Conservation (phyloP, 1,139 yeast species). For the Nadsonia starkeyi-henricii region DNA sequence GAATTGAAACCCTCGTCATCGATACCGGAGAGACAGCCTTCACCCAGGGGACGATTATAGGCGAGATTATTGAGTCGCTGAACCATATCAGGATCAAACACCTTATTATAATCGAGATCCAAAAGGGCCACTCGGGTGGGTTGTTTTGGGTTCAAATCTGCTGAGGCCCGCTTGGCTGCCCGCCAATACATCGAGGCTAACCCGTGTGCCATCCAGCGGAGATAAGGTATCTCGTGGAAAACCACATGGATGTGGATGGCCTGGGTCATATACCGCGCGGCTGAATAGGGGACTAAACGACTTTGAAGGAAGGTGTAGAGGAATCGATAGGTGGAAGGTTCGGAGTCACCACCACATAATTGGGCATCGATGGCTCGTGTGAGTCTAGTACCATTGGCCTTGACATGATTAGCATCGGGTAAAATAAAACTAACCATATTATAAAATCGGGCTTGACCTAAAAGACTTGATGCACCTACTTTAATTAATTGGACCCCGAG, state of each 20-base stretch:
- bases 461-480: too few relatives aligned
- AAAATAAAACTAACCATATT: too few relatives aligned
- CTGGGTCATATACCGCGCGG: constrained; percentile 19
- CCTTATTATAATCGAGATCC: constrained; percentile 12
- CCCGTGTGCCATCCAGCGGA: constrained; percentile 7
- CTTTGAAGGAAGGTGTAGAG: constrained; percentile 19
- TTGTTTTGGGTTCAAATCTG: too few relatives aligned
- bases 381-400: constrained; percentile 8
- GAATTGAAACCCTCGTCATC: constrained; percentile 17
- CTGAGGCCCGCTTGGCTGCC: constrained; percentile 5
- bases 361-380: constrained; percentile 25
- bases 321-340: constrained; percentile 15
- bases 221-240: constrained; percentile 8
- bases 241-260: constrained; percentile 21
- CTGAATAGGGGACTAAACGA: constrained; percentile 17
- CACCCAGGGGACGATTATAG: constrained; percentile 10
- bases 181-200: constrained; percentile 9
- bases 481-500: too few relatives aligned
- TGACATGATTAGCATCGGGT: constrained; percentile 2
- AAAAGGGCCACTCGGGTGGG: background rate
- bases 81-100: constrained; percentile 13
- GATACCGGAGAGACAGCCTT: constrained; percentile 10
- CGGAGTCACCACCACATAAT: constrained; percentile 25
- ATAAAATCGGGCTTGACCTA: too few relatives aligned
- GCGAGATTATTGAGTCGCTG: constrained; percentile 17